These are phyloP conservation scores for Tilletia indica DNA, from an alignment of 1,284 basidiomycete species.

Conservation along the genomic window DNA sequence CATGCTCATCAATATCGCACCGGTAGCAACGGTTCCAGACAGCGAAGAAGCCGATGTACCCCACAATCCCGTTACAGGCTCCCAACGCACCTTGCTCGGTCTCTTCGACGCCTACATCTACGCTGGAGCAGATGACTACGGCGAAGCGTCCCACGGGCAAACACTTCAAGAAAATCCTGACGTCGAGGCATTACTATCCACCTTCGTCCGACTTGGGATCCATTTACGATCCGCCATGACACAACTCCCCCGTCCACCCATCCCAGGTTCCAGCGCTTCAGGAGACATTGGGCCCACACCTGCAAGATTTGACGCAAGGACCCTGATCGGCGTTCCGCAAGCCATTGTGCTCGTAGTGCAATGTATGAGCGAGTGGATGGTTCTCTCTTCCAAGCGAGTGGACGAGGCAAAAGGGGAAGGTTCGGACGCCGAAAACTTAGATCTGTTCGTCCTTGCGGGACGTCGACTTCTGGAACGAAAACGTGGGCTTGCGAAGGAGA, in stretches of 20 bases:
- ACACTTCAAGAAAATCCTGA: background rate
- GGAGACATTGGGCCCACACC: background rate
- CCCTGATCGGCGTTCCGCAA: constrained; percentile 11
- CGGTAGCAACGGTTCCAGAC: constrained; percentile 18
- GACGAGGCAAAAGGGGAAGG: background rate
- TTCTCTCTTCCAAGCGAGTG: background rate
- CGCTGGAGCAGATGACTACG: constrained; percentile 13
- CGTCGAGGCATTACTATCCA: background rate
- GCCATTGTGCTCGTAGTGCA: background rate
- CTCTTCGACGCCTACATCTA: constrained; percentile 39
- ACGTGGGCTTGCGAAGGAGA: too few relatives aligned
- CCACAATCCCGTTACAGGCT: constrained; percentile 24
- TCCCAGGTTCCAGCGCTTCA: background rate
- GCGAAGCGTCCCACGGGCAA: background rate
- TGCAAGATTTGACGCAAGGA: background rate
- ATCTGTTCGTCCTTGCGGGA: too few relatives aligned
- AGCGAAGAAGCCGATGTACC: background rate
- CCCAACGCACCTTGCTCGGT: constrained; percentile 37
- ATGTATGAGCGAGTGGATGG: constrained; percentile 13
- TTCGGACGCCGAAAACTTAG: too few relatives aligned
- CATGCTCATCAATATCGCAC: constrained; percentile 25
- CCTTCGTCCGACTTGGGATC: background rate
- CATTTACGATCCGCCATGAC: background rate
- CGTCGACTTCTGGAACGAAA: too few relatives aligned
- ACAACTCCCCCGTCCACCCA: background rate